A percentile compares a stretch with the other conserved stretches of the same genome.
Evolutionary conservation across 1,284 basidiomycete species (phyloP).

Genomic region (Megacollybia platyphylla): DNA sequence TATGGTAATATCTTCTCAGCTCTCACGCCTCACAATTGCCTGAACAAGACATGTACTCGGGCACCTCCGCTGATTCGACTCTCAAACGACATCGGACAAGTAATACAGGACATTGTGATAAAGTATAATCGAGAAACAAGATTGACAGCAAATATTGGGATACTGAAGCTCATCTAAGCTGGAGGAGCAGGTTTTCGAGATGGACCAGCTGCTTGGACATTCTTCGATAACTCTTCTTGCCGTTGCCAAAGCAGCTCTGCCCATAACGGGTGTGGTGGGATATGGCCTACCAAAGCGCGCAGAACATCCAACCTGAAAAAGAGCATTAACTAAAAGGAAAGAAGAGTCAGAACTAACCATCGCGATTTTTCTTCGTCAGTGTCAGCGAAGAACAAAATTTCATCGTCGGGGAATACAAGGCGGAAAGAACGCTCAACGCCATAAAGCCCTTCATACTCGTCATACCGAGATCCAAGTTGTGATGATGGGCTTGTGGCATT

Average conservation of each 20-base stretch:
- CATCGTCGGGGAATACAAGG: conserved; percentile 67
- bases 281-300: conserved; percentile 69
- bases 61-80: too few relatives aligned
- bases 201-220: neutral
- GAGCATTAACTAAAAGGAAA: conserved; percentile 5
- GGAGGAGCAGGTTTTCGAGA: neutral
- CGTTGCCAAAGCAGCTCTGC: conserved; percentile 78
- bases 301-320: conserved; percentile 67
- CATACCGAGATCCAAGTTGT: conserved; percentile 25
- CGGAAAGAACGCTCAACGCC: conserved; percentile 81
- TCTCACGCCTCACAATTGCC: too few relatives aligned
- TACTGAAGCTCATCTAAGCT: neutral
- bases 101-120: neutral
- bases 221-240: conserved; percentile 28
- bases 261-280: conserved; percentile 85
- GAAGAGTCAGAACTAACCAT: conserved; percentile 51
- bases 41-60: too few relatives aligned
- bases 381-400: conserved; percentile 89
- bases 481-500: conserved; percentile 31
- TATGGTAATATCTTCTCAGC: too few relatives aligned
- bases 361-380: conserved; percentile 76
- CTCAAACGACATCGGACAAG: neutral
- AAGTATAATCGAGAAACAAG: neutral
- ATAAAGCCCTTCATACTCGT: conserved; percentile 62
- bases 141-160: neutral